phyloP scores from a whole-genome alignment of 1,284 basidiomycete species.

The Leccinum fallax region DNA sequence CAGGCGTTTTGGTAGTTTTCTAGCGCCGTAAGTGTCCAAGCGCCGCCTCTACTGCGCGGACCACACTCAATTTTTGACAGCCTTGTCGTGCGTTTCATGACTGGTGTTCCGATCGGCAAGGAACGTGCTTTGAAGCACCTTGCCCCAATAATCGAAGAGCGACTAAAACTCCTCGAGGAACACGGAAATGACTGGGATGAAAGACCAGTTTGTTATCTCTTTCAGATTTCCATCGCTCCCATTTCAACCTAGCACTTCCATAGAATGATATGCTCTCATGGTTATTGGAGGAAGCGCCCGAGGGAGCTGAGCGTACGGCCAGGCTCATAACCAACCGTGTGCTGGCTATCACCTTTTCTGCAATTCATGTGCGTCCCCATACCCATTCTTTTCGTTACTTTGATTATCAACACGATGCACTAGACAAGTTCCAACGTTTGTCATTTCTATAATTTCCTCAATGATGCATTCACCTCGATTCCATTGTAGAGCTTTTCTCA shows the following conservation, averaged over 20 bases:
- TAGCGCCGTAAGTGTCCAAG: neutral
- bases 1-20: neutral
- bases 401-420: too few relatives aligned
- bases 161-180: conserved; percentile 32
- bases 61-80: too few relatives aligned
- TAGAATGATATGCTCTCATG: conserved; percentile 38
- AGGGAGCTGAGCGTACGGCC: conserved; percentile 28
- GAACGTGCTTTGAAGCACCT: conserved; percentile 19
- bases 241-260: neutral
- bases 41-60: too few relatives aligned
- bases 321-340: conserved; percentile 37
- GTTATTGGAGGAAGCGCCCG: conserved; percentile 41
- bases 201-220: conserved; percentile 37
- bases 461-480: too few relatives aligned
- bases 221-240: neutral
- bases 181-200: conserved; percentile 40
- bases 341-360: conserved; percentile 39
- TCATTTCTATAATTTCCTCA: too few relatives aligned
- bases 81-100: too few relatives aligned
- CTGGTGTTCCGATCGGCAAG: neutral
- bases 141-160: conserved; percentile 39
- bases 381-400: too few relatives aligned
- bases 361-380: too few relatives aligned
- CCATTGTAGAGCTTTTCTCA: too few relatives aligned
- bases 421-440: too few relatives aligned